A percentile compares a stretch with the other conserved stretches of the same genome.
These are phyloP conservation scores for Excoecaria agallocha DNA, from an alignment of 345 rosid species.

Conservation along the genomic window DNA sequence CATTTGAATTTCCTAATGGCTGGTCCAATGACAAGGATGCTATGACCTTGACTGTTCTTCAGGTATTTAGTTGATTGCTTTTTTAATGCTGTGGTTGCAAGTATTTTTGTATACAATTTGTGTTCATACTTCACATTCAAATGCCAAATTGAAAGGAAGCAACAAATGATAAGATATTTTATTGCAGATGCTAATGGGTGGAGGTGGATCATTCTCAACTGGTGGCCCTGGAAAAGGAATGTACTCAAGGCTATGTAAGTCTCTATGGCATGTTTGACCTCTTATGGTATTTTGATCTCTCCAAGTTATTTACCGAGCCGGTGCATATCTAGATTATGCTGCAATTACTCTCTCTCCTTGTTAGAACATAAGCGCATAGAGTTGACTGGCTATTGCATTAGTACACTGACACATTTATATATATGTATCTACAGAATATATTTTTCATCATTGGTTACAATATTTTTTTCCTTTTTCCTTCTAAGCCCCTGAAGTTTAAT, in stretches of 20 bases:
- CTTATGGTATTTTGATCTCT: neutral
- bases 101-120: neutral
- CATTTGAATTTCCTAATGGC: slow-evolving; percentile 85
- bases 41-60: slow-evolving; percentile 71
- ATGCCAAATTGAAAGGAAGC: neutral
- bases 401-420: neutral
- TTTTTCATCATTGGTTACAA: neutral
- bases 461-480: neutral
- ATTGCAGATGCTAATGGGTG: slow-evolving; percentile 84
- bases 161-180: neutral
- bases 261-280: neutral
- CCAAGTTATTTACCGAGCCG: neutral
- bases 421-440: neutral
- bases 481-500: neutral
- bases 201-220: slow-evolving; percentile 94
- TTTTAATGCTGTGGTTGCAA: neutral
- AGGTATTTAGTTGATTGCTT: slow-evolving; percentile 43
- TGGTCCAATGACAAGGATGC: slow-evolving; percentile 74
- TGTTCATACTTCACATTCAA: neutral
- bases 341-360: neutral
- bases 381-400: neutral
- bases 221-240: slow-evolving; percentile 99
- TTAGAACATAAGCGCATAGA: neutral
- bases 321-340: neutral
- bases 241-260: slow-evolving; percentile 92